Base-by-base conservation (phyloP, 2,329 filamentous ascomycete species). In the Orbilia ellipsospora region DNA sequence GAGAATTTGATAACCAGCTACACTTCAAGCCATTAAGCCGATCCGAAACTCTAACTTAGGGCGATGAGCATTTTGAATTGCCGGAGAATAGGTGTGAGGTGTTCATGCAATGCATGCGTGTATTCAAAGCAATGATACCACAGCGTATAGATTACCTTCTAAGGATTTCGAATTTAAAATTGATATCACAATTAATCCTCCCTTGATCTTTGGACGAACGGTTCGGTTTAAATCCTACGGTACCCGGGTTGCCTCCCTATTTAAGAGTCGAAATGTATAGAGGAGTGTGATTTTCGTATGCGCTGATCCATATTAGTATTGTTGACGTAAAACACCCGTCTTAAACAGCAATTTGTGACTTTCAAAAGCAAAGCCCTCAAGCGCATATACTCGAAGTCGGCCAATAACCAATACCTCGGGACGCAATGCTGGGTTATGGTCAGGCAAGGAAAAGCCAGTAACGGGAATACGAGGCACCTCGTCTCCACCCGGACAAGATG, bases 391-490 rank as follows among this genome's bases (percentile, higher is more conserved):
- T 55, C 31, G 20, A 36, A n/a, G n/a, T n/a, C 6, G 23, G 26
- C 66, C 66, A 70, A 70, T 70, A 48, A 64, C 67, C 67, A 65
- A 18, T 42, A 10, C 48, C 55, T 51, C 54, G 67, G 67, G 54
- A 52, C 50, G 36, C 57, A 55, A 57, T 15, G 57, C 31, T 36
- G 31, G 31, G 31, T 31, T 7, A 26, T 61, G 31, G 26, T 57
- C 66, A 63, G 57, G 59, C 59, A 70, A 64, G 66, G 66, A 31
- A 51, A 51, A 52, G 20, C 26, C 51, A 40, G 50, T 52, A 70
- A 65, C 60, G 54, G 54, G 67, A 56, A 64, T 64, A 59, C 54
- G 60, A 70, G 66, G 56, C 65, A 65, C 36, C 48, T 64, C 67
- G 67, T 64, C 67, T 72, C 67, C 67, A 72, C 67, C 54, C 52